Base-by-base conservation (phyloP, 108 stramenopile species). In the Phaeodactylum tricornutum region DNA sequence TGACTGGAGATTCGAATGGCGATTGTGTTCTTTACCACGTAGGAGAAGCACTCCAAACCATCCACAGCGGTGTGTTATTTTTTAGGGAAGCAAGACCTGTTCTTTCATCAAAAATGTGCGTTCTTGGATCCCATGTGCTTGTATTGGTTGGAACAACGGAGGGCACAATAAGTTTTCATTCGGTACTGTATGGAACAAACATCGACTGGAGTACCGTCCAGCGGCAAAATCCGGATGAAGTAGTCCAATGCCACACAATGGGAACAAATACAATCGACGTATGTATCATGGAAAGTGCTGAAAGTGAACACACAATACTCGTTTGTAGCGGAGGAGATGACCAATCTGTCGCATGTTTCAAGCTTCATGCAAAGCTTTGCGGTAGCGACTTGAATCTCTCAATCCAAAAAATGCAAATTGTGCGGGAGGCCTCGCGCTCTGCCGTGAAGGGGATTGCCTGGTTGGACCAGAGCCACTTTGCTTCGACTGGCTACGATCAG, bases 1-100 rank as follows among this genome's bases (percentile, higher is more conserved):
- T 71, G 8, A 57, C 79, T 29, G 85, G 79, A n/a, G 85, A 82
- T 57, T 81, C 80, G 2, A 66, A 82, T 61, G 85, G 85, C 19
- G 33, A 50, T 21, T 52, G 74, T 30, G 73, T 77, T 48, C 12
- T 80, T 7, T 72, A 68, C 37, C 44, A 57, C 14, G 31, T 50
- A 31, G 25, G 29, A 25, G 24, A 35, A 24, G 29, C 23, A 12
- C 21, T 21, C 31, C 23, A 25, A 21, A 16, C 2, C 21, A 4
- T 16, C 8, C 14, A 34, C 53, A 29, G 9, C 48, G 24, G 22
- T 43, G 20, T 29, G 23, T 21, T 57, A 29, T 42, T 35, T 25
- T 27, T 15, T 77, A 0, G 19, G 24, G 19, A 33, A 38, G 19
- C 61, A 47, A 53, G 80, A 29, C 85, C 85, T 2, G 55, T 83